Evolutionary conservation across 176 grass and related monocot species (phyloP), one percentile per base, ranked within the genome.

Genomic region (Eragrostis curvula): DNA sequence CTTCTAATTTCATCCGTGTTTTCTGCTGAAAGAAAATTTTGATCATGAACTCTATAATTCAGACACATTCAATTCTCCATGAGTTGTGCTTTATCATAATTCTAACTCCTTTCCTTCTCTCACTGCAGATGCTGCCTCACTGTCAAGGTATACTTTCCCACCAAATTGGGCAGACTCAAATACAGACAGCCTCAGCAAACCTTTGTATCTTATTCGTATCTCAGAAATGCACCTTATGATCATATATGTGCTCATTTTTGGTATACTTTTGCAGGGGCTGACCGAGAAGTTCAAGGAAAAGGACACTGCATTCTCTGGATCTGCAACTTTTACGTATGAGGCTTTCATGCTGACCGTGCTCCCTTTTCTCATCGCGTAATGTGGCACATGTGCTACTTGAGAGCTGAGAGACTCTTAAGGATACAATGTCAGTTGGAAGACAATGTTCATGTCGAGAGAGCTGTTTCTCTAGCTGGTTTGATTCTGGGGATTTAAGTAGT

Each of bases 261-360:
- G 27, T 70, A 50, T 43, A 77, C 32, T 70, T 65, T 80, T 44
- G 43, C 89, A 98, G 96, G 96, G 92, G 17, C 91, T 98, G 79
- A 98, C 92, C 3, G 96, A 98, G 65, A 98, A 95, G 78, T 97
- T 97, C 70, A 97, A 97, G 84, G 95, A 97, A 49, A 97, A 94
- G 58, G 95, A 94, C 57, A 89, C 74, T n/a, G 49, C 45, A 1
- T 94, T 67, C 60, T 87, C 95, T 2, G 95, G 95, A 0, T 98
- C 90, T 60, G 90, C 95, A 5, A 93, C 88, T 77, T 98, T 98
- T 39, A 91, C 84, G 12, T 98, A 98, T 4, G 95, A 98, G 81
- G 68, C 95, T 3, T 94, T 98, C 88, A 94, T 98, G 95, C 60
- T 93, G 69, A 91, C 92, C 0, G 92, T 98, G 41, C 85, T 98